A percentile compares a stretch with the other conserved stretches of the same genome.
Conservation (phyloP, 768 basidiomycete genomes). For the Hortiboletus campestris region DNA sequence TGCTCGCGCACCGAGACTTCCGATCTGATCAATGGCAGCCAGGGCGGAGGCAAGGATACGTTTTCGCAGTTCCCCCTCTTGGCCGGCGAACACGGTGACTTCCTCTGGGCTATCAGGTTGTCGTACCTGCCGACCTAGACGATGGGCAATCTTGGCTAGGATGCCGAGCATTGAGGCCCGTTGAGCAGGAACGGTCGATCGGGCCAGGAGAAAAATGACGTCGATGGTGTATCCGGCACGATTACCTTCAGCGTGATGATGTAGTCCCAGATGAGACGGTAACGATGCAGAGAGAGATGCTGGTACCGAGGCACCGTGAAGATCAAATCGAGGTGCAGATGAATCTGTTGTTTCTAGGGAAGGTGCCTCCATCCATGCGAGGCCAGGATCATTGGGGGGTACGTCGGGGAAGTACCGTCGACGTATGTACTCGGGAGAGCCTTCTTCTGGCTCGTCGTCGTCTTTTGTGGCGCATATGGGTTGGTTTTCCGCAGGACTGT, state of each 20-base stretch:
- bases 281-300: conserved; percentile 49
- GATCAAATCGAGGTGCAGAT: conserved; percentile 64
- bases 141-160: conserved; percentile 54
- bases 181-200: conserved; percentile 83
- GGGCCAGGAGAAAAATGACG: conserved; percentile 74
- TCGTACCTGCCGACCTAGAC: conserved; percentile 22
- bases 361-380: conserved; percentile 70
- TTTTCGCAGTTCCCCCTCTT: conserved; percentile 47
- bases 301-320: conserved; percentile 70
- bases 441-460: conserved; percentile 51
- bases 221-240: conserved; percentile 88
- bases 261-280: conserved; percentile 83
- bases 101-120: background rate
- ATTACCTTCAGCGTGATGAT: conserved; percentile 79
- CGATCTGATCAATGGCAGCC: conserved; percentile 62
- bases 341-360: conserved; percentile 11
- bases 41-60: conserved; percentile 66
- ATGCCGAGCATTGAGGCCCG: conserved; percentile 79
- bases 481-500: background rate
- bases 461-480: background rate
- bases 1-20: conserved; percentile 63
- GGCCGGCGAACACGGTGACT: conserved; percentile 23
- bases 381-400: conserved; percentile 63
- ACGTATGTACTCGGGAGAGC: conserved; percentile 81
- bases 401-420: conserved; percentile 77